phyloP scores from a whole-genome alignment of 805 yeast species.

The Candida caryicola region DNA sequence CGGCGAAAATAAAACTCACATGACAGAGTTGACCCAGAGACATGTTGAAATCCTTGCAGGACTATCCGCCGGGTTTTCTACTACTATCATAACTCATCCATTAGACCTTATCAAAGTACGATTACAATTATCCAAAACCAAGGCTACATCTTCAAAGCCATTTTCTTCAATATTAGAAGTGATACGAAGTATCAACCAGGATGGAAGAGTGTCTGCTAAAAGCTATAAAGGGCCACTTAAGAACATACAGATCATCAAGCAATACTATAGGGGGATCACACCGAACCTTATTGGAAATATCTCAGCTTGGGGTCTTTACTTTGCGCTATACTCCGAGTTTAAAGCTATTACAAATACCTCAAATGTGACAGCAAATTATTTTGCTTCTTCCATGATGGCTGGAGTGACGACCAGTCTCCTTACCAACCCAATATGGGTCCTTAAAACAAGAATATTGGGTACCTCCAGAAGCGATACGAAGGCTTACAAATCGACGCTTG shows the following conservation, averaged over 20 bases:
- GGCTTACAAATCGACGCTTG: conserved; percentile 56
- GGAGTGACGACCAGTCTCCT: conserved; percentile 72
- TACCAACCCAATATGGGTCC: conserved; percentile 94
- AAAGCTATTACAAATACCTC: conserved; percentile 30
- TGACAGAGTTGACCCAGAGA: conserved; percentile 12
- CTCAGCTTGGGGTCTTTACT: conserved; percentile 86
- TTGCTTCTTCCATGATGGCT: conserved; percentile 46
- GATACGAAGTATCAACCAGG: conserved; percentile 16
- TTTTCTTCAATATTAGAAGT: conserved; percentile 20
- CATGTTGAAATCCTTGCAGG: conserved; percentile 67
- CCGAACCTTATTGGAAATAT: conserved; percentile 85
- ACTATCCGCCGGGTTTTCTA: conserved; percentile 71
- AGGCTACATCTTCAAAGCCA: conserved; percentile 10
- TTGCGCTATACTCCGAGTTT: conserved; percentile 66
- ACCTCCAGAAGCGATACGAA: conserved; percentile 41
- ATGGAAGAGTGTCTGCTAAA: conserved; percentile 16
- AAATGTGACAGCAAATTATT: conserved; percentile 26
- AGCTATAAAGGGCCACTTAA: background rate
- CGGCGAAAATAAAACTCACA: background rate
- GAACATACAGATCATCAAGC: conserved; percentile 8
- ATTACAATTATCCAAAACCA: conserved; percentile 53
- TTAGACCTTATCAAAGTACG: conserved; percentile 82
- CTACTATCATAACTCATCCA: conserved; percentile 86
- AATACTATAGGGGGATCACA: conserved; percentile 68
- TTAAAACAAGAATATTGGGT: conserved; percentile 84